Base-by-base conservation (phyloP, 208 protist species). In the Phytomonas serpens region DNA sequence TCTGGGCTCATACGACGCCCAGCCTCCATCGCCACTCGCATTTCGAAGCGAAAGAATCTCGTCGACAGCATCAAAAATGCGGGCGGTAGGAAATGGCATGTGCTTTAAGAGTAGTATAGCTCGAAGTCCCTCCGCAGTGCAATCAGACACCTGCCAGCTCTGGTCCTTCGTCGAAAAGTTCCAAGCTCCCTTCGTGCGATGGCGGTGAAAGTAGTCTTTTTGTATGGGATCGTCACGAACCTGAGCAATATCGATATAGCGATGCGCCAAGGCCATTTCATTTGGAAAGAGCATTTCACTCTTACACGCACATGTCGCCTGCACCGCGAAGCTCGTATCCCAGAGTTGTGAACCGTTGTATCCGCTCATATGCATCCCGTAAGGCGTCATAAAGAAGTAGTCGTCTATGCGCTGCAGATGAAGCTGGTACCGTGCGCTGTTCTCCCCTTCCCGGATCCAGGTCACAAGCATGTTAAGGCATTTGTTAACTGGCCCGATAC, bases 311-410 rank as follows among this genome's bases (percentile, higher is more conserved):
- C 90, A 85, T 52, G 98, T 86, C 13, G 95, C 97, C 81, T 99
- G 98, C 36, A 98, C 86, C 1, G 94, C 90, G 76, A 99, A 99
- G 23, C 92, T 90, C 29, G 97, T 98, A 82, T 99, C 98, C 98
- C 98, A 99, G 51, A 99, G 84, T 86, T 99, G 98, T 33, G 93
- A 98, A 3, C 98, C 98, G 83, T 99, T 99, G 82, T 99, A 99
- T 36, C 98, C 98, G 70, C 95, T 94, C 97, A 99, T 99, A 63
- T 96, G 93, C 94, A 99, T 97, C 61, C 98, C 98, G 31, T 96
- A 92, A 19, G 86, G 73, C 23, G 81, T 79, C 72, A 98, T 85
- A 92, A 95, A 99, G 29, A 99, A 79, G 86, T 99, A 99, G 84
- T 99, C 98, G 23, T 81, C 68, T 16, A 99, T 61, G 61, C 97